These are phyloP conservation scores for Lachnellula suecica DNA, from an alignment of 2,329 filamentous ascomycete genomes.

Conservation along the genomic window DNA sequence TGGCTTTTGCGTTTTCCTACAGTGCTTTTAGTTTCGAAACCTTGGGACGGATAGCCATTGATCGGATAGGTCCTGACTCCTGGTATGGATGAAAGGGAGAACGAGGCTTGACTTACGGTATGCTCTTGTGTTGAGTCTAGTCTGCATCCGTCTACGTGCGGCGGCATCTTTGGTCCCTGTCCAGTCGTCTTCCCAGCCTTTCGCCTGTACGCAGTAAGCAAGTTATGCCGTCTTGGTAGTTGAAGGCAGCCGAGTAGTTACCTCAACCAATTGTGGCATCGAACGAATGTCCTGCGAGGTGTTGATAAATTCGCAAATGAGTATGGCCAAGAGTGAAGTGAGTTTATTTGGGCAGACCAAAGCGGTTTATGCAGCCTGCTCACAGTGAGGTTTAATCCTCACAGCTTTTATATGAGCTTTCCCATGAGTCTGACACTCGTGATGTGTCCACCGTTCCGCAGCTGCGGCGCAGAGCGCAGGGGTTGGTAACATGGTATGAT, in stretches of 20 bases:
- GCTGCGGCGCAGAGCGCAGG: constrained; percentile 1
- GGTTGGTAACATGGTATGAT: constrained; percentile 6
- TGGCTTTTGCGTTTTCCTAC: constrained; percentile 36
- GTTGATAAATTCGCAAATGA: constrained; percentile 14
- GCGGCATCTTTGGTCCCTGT: constrained; percentile 43
- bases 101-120: constrained; percentile 37
- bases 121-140: constrained; percentile 45
- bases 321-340: constrained; percentile 8
- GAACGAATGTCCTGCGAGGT: constrained; percentile 30
- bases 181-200: constrained; percentile 43
- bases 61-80: constrained; percentile 7
- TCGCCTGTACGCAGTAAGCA: constrained; percentile 36
- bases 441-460: constrained; percentile 5
- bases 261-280: constrained; percentile 41
- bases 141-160: constrained; percentile 42
- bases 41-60: constrained; percentile 7
- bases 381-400: no score
- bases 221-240: constrained; percentile 18
- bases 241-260: constrained; percentile 23
- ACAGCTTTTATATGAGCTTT: no score
- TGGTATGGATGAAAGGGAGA: constrained; percentile 15
- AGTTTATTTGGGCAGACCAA: constrained; percentile 4
- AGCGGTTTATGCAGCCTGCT: constrained; percentile 15
- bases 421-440: constrained; percentile 12
- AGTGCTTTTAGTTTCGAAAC: constrained; percentile 23